phyloP scores from a whole-genome alignment of 2,329 filamentous ascomycete genomes.

The Calcarisporium arbuscula region DNA sequence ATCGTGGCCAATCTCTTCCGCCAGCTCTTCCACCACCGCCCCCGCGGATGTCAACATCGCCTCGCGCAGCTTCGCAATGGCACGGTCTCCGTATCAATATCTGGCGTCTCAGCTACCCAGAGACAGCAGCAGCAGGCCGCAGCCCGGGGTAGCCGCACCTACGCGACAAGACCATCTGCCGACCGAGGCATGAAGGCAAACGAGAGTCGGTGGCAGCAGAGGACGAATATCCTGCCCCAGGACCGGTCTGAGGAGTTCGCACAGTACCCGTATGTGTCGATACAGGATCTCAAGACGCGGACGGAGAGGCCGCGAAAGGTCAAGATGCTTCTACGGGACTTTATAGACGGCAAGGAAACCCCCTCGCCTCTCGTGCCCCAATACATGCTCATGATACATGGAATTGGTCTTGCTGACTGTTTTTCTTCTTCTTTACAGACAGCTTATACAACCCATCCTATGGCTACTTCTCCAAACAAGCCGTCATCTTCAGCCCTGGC shows the following conservation, averaged over 20 bases:
- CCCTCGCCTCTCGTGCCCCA: constrained; percentile 9
- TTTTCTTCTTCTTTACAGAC: constrained; percentile 45
- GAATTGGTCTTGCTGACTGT: neutral
- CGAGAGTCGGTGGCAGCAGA: constrained; percentile 80
- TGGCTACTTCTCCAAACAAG: constrained; percentile 94
- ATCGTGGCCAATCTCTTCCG: constrained; percentile 73
- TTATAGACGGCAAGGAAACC: constrained; percentile 71
- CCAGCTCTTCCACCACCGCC: constrained; percentile 69
- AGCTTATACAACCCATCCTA: constrained; percentile 92
- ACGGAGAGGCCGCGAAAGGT: constrained; percentile 76
- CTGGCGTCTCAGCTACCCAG: constrained; percentile 2
- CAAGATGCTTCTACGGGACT: constrained; percentile 96
- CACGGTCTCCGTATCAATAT: constrained; percentile 4
- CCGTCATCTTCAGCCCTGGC: constrained; percentile 89
- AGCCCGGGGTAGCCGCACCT: constrained; percentile 14
- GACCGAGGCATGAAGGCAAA: constrained; percentile 39
- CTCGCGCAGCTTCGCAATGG: constrained; percentile 20
- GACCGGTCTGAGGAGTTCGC: constrained; percentile 78
- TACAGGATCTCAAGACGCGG: constrained; percentile 66
- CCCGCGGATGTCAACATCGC: constrained; percentile 28
- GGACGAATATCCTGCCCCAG: constrained; percentile 64
- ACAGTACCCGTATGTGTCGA: constrained; percentile 76
- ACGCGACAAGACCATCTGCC: constrained; percentile 22
- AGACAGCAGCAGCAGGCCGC: constrained; percentile 12
- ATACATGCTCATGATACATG: too few species aligned